Evolutionary conservation across 176 grass and related monocot genomes (phyloP), one percentile per base, ranked within the genome.

Genomic region (Lolium perenne): DNA sequence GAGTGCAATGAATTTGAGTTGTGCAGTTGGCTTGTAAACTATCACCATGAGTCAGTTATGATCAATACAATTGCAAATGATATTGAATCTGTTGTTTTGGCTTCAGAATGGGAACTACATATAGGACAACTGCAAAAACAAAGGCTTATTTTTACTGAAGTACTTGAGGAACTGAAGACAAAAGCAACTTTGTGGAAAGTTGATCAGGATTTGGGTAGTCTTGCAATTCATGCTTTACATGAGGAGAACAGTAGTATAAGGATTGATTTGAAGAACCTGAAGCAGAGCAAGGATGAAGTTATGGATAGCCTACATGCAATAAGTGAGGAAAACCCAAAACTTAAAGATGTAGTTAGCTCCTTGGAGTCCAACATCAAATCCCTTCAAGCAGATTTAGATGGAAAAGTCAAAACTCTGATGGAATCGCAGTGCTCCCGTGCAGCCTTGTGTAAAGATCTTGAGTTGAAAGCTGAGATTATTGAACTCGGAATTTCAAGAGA

Each of bases 131-230:
- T 79, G 51, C 78, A 94, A 73, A 86, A 79, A 64, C 74, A 94
- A 78, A 81, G 64, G 62, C 77, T 84, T 71, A 77, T 46, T 62
- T 83, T 90, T 77, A 76, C 13, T 80, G 81, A 79, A 16, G 53
- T 88, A 46, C 67, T 90, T 86, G 93, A 95, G 51, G 89, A 85
- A 84, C 76, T 89, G 76, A 87, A 41, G 69, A 83, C 63, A 68
- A 86, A 94, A 84, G 71, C 86, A 77, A 81, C 72, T 92, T 66
- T 95, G 49, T 89, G 84, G 59, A 98, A 79, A 84, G 85, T 94
- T 80, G 90, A 90, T 65, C 64, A 74, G 48, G 84, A 92, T 78
- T 88, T 94, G 78, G 67, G 49, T 76, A 81, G 35, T 61, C 10
- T 48, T 87, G 83, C 72, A 66, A 73, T 86, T 29, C 80, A 67